Evolutionary conservation across 352 stramenopile species (phyloP).

Genomic region (Phytophthora europaea): DNA sequence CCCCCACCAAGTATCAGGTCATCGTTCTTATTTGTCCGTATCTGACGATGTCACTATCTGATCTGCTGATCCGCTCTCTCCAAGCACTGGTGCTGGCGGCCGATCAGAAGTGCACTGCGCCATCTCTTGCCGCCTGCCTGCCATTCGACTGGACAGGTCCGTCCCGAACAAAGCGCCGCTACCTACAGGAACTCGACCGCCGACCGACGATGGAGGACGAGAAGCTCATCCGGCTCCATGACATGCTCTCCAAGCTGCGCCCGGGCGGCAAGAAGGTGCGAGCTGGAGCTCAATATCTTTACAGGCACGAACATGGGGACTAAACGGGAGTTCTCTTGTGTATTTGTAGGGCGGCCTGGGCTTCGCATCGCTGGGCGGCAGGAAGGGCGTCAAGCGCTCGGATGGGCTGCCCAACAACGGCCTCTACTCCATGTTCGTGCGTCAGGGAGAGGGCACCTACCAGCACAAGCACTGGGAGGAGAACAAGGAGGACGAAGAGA

Average conservation of each 20-base stretch:
- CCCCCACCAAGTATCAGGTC: background rate
- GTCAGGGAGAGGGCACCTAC: conserved; percentile 78
- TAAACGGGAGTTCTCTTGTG: background rate
- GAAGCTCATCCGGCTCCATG: conserved; percentile 88
- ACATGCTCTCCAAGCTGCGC: conserved; percentile 88
- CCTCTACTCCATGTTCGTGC: conserved; percentile 89
- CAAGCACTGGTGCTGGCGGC: conserved; percentile 22
- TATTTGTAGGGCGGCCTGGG: conserved; percentile 71
- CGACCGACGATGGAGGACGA: conserved; percentile 71
- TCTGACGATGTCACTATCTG: conserved; percentile 3
- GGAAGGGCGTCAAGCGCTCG: conserved; percentile 68
- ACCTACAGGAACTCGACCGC: background rate
- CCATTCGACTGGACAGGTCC: conserved; percentile 8
- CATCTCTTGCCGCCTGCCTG: conserved; percentile 10
- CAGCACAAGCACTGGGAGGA: conserved; percentile 88
- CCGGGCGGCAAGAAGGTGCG: conserved; percentile 81
- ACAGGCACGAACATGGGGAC: background rate
- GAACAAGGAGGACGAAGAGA: conserved; percentile 34
- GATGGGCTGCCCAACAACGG: conserved; percentile 85
- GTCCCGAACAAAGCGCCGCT: background rate
- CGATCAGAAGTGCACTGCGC: conserved; percentile 9
- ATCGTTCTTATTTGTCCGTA: conserved; percentile 10
- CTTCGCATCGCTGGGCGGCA: conserved; percentile 60
- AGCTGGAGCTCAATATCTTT: conserved; percentile 17
- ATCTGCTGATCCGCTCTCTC: background rate